Evolutionary conservation across 345 rosid species (phyloP).

Genomic region (Ailanthus altissimus): DNA sequence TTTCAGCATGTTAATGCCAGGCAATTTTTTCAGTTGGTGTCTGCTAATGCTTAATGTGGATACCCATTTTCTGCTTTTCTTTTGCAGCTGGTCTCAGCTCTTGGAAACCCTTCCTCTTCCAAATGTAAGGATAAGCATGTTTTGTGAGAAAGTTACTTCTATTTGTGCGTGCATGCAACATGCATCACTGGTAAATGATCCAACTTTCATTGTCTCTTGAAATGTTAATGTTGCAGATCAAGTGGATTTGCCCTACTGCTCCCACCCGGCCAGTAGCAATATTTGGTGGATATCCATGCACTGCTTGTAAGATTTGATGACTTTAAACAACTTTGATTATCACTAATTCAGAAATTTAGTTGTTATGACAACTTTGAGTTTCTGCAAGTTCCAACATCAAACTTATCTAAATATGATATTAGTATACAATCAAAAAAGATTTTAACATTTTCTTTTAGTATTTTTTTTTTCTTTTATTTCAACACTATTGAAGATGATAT

Average conservation of each 20-base stretch:
- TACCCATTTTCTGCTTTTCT: conserved; percentile 21
- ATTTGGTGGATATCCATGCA: conserved; percentile 73
- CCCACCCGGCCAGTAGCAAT: conserved; percentile 68
- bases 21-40: conserved; percentile 1
- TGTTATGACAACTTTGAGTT: neutral
- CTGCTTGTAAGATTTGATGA: conserved; percentile 64
- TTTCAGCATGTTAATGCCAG: conserved; percentile 17
- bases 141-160: conserved; percentile 11
- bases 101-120: conserved; percentile 70
- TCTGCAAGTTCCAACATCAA: neutral
- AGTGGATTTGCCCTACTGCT: conserved; percentile 91
- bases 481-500: conserved; percentile 8
- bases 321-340: conserved; percentile 5
- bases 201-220: conserved; percentile 7
- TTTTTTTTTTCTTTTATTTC: neutral
- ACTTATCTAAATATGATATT: neutral
- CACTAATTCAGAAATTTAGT: neutral
- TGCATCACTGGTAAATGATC: conserved; percentile 12
- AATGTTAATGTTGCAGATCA: conserved; percentile 44
- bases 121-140: conserved; percentile 46
- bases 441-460: neutral
- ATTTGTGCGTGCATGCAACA: conserved; percentile 5
- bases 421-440: neutral
- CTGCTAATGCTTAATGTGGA: conserved; percentile 17
- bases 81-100: conserved; percentile 70